A percentile compares a stretch with the other conserved stretches of the same genome.
Evolutionary conservation across 306 rosid genomes (phyloP).

Genomic region (Prinsepia uniflora): DNA sequence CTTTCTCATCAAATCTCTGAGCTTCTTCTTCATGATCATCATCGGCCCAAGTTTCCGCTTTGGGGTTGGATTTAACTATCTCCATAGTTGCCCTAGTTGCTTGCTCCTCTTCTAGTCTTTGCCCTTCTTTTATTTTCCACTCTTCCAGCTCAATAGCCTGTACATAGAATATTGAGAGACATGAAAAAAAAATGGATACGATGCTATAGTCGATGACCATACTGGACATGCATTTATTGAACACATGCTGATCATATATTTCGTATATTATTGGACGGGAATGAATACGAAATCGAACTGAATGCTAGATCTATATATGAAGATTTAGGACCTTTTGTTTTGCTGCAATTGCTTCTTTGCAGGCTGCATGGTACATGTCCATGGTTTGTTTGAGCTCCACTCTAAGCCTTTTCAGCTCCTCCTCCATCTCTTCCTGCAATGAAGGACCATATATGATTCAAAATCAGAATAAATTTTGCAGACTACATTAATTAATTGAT

Average conservation of each 20-base stretch:
- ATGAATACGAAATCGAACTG: not conserved
- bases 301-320: not conserved
- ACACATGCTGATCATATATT: no score
- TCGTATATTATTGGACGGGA: not conserved
- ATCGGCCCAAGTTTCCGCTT: constrained; percentile 12
- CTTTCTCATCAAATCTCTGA: constrained; percentile 18
- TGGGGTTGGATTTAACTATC: constrained; percentile 12
- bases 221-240: no score
- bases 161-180: not conserved
- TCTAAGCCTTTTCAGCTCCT: constrained; percentile 28
- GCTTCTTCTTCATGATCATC: constrained; percentile 24
- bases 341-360: constrained; percentile 21
- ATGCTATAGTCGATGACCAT: no score
- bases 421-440: constrained; percentile 32
- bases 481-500: no score
- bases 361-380: constrained; percentile 29
- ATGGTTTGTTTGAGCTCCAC: constrained; percentile 25
- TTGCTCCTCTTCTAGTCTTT: constrained; percentile 20
- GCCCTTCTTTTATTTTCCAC: constrained; percentile 25
- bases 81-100: constrained; percentile 5
- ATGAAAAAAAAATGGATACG: not conserved
- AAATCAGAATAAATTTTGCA: not conserved
- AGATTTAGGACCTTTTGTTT: constrained; percentile 25
- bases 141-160: constrained; percentile 25
- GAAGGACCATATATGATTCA: not conserved